Evolutionary conservation across 2,329 filamentous ascomycete genomes (phyloP).

Genomic region (Penicillium sp.): DNA sequence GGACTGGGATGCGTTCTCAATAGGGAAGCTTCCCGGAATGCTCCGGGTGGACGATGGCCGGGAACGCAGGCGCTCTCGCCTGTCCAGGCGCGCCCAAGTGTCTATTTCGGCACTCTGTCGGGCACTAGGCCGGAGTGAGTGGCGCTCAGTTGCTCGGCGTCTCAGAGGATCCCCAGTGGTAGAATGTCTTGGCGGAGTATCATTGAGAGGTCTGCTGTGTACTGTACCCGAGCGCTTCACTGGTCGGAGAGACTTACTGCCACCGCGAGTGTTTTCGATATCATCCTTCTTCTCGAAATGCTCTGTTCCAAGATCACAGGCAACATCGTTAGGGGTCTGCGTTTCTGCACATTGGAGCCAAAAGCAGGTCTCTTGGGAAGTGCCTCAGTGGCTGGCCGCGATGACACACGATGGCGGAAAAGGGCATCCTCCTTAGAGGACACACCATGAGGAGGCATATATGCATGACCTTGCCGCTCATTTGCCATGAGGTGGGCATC

Average conservation of each 20-base stretch:
- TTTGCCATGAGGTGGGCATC: conserved; percentile 33
- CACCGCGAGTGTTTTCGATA: neutral
- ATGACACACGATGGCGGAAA: neutral
- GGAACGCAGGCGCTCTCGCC: conserved; percentile 15
- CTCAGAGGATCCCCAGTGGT: neutral
- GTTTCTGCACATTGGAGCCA: neutral
- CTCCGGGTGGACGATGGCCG: conserved; percentile 6
- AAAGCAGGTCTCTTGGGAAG: neutral
- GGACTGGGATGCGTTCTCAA: conserved; percentile 9
- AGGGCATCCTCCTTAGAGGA: neutral
- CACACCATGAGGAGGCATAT: conserved; percentile 1
- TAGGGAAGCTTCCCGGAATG: conserved; percentile 26
- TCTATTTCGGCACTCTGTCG: conserved; percentile 1
- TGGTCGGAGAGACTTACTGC: neutral
- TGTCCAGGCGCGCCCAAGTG: conserved; percentile 20
- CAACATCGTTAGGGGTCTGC: no score
- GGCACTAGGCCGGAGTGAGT: conserved; percentile 14
- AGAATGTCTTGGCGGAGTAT: neutral
- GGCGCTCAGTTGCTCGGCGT: conserved; percentile 23
- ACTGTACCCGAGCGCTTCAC: neutral
- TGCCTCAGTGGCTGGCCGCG: neutral
- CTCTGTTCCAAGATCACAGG: no score
- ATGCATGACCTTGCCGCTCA: conserved; percentile 9
- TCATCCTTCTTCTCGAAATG: neutral
- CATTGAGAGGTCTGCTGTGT: neutral